phyloP scores from a whole-genome alignment of 768 basidiomycete species.

The Glaciozyma martinii region DNA sequence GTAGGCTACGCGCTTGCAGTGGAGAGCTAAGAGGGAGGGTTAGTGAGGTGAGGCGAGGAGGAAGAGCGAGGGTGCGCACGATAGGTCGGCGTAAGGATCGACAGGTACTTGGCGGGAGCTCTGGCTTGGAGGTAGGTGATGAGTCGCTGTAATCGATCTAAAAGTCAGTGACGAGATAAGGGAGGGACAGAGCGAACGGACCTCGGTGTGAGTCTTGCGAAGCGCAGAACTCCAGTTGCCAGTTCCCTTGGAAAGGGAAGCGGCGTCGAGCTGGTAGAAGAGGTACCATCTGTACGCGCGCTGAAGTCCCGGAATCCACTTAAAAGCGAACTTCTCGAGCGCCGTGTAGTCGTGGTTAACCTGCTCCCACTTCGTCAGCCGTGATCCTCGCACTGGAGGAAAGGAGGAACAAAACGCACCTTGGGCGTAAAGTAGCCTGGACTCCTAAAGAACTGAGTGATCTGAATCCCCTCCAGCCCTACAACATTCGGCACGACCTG shows the following conservation, averaged over 20 bases:
- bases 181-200: neutral
- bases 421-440: neutral
- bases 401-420: neutral
- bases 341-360: slow-evolving; percentile 17
- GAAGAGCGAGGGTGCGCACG: slow-evolving; percentile 1
- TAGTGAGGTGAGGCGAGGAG: neutral
- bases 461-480: slow-evolving; percentile 29
- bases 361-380: slow-evolving; percentile 7
- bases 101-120: slow-evolving; percentile 48
- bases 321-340: slow-evolving; percentile 15
- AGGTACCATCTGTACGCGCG: slow-evolving; percentile 25
- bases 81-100: slow-evolving; percentile 49
- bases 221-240: neutral
- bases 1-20: slow-evolving; percentile 47
- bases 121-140: slow-evolving; percentile 33
- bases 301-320: slow-evolving; percentile 18
- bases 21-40: slow-evolving; percentile 22
- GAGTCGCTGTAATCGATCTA: neutral
- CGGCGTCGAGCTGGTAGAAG: slow-evolving; percentile 26
- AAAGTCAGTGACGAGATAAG: neutral
- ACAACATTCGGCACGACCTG: slow-evolving; percentile 42
- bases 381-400: neutral
- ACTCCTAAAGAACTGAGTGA: slow-evolving; percentile 43
- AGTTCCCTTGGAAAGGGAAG: slow-evolving; percentile 9
- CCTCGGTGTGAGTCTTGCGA: neutral